Base-by-base conservation (phyloP, 805 yeast species). In the Zygoascus ofunaensis region DNA sequence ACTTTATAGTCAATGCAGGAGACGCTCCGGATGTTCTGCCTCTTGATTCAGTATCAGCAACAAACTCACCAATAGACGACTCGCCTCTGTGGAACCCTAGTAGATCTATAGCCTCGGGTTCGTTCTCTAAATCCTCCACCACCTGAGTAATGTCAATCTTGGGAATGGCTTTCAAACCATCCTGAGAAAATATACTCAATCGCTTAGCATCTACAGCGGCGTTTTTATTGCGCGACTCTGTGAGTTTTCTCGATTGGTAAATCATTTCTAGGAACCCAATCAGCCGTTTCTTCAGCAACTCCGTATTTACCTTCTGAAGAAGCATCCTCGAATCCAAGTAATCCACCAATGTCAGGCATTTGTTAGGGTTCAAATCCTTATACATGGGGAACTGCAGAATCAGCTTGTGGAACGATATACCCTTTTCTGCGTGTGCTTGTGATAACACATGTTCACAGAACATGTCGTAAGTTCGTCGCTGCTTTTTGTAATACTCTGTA, bases 311-410 rank as follows among this genome's bases (percentile, higher is more conserved):
- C 37, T 57, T 55, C 28, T 56, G 55, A 14, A 58, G 49, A 41
- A 55, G 49, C 23, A 62, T 52, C 39, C 55, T 55, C 32, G 63
- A 52, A 34, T 49, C 48, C 21, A 63, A 45, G 39, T 54, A 62
- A 36, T 59, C 63, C 23, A 56, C 60, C 20, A 63, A 48, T n/a
- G 80, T 80, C 50, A 86, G 68, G 60, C 94, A 85, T 50, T 79
- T 80, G 40, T 82, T 78, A 18, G 85, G 80, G 51, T 85, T 82
- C 65, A 87, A 84, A 37, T 80, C 70, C 2, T 82, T 76, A 62
- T 86, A 87, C 39, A 85, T 68, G 0, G 95, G 95, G 33, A 87
- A 68, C 52, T 77, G 79, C 24, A 77, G 62, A 33, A 89, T 60
- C 15, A 86, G 57, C 42, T 78, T 68, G 12, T 74, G 70, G 61